These are phyloP conservation scores for Kodamaea neixiangensis DNA, from an alignment of 805 yeast species.

Conservation along the genomic window DNA sequence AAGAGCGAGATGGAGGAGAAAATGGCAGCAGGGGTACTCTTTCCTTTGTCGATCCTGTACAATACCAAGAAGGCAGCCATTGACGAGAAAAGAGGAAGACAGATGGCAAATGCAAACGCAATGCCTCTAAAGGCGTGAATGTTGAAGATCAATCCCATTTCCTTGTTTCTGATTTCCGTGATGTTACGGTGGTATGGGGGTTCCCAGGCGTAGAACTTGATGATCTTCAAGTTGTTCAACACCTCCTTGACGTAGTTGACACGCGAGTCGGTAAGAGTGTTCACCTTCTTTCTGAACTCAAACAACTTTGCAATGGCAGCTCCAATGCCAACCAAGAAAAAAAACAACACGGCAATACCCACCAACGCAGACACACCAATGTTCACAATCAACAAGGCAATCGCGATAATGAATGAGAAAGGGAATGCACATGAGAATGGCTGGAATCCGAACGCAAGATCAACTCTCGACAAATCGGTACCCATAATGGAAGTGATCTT, in stretches of 20 bases:
- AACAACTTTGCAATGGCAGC: constrained; percentile 54
- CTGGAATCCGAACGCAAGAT: constrained; percentile 31
- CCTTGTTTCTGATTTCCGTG: constrained; percentile 55
- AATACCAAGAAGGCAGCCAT: constrained; percentile 51
- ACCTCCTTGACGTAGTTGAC: constrained; percentile 78
- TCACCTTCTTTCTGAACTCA: constrained; percentile 45
- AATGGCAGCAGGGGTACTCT: constrained; percentile 58
- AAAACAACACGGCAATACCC: constrained; percentile 24
- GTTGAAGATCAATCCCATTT: constrained; percentile 59
- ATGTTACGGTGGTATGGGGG: constrained; percentile 66
- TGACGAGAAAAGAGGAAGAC: constrained; percentile 72
- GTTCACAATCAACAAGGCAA: constrained; percentile 25
- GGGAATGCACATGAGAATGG: constrained; percentile 27
- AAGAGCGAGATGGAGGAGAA: constrained; percentile 74
- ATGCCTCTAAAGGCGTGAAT: constrained; percentile 74
- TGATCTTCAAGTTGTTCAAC: constrained; percentile 72
- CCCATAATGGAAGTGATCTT: constrained; percentile 32
- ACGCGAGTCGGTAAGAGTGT: constrained; percentile 70
- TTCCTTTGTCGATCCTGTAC: constrained; percentile 31
- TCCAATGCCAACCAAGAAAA: constrained; percentile 43
- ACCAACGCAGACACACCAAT: constrained; percentile 28
- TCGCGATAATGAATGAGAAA: constrained; percentile 24
- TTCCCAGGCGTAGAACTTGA: constrained; percentile 93
- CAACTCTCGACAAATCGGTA: constrained; percentile 28
- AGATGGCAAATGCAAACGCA: constrained; percentile 61